Conservation (phyloP, 768 basidiomycete genomes). For the Suillus weaverae region DNA sequence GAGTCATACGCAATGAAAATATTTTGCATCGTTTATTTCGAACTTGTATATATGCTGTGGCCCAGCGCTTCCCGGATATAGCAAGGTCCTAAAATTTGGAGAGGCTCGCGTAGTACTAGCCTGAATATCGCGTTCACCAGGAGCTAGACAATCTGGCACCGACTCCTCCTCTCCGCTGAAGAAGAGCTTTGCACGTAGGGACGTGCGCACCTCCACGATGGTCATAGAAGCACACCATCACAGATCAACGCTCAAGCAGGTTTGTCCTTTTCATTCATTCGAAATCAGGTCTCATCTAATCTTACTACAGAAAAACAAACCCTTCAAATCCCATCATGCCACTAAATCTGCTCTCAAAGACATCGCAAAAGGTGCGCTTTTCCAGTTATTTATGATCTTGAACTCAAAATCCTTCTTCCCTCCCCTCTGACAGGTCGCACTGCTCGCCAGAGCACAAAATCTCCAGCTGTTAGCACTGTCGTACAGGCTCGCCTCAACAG, state of each 20-base stretch:
- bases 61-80: neutral
- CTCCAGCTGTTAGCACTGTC: slow-evolving; percentile 45
- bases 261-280: slow-evolving; percentile 8
- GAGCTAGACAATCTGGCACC: neutral
- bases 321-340: slow-evolving; percentile 89
- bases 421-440: slow-evolving; percentile 50
- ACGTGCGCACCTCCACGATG: slow-evolving; percentile 25
- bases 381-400: neutral
- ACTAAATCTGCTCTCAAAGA: slow-evolving; percentile 84
- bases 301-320: slow-evolving; percentile 73
- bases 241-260: slow-evolving; percentile 86
- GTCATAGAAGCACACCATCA: slow-evolving; percentile 37
- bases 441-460: slow-evolving; percentile 55
- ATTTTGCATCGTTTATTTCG: neutral
- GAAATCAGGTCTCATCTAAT: slow-evolving; percentile 2
- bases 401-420: neutral
- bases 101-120: neutral
- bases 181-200: neutral
- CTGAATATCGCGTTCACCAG: neutral
- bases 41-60: neutral
- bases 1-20: neutral
- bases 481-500: slow-evolving; percentile 78
- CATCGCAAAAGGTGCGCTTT: slow-evolving; percentile 69
- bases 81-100: neutral
- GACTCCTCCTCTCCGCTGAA: neutral